Percentiles rank a stretch among this genome's conserved stretches.
Conservation (phyloP, 192 early-diverging fungal species). For the Rhizoclosmatium globosum region DNA sequence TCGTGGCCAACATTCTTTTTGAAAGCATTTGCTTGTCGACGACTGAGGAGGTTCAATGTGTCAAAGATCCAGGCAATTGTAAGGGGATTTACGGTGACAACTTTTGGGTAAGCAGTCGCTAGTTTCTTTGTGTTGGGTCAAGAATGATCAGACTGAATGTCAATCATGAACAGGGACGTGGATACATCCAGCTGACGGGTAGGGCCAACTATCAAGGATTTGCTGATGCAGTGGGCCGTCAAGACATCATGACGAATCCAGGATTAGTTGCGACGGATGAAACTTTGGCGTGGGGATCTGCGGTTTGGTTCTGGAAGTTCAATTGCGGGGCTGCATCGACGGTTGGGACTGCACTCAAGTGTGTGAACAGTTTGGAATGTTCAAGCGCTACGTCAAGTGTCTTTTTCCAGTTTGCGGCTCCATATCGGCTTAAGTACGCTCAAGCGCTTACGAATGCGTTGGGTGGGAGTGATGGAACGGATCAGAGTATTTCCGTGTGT, state of each 20-base stretch:
- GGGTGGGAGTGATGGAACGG: background rate
- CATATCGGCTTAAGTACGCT: background rate
- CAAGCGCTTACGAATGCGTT: background rate
- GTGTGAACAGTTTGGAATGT: conserved; percentile 3
- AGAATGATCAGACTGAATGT: too few species aligned
- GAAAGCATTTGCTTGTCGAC: conserved; percentile 2
- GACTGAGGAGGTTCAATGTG: background rate
- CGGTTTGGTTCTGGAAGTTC: conserved; percentile 25
- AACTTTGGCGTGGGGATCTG: conserved; percentile 12
- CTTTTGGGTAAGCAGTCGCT: background rate
- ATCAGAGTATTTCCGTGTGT: background rate
- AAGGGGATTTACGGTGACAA: background rate
- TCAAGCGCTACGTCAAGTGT: background rate
- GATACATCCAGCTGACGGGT: conserved; percentile 19
- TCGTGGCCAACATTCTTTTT: conserved; percentile 15
- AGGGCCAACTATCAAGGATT: background rate
- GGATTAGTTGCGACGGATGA: conserved; percentile 17
- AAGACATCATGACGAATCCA: conserved; percentile 11
- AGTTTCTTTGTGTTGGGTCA: too few species aligned
- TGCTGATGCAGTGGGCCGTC: conserved; percentile 9
- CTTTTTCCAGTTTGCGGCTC: conserved; percentile 7
- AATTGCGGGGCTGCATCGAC: background rate
- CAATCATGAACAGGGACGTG: background rate
- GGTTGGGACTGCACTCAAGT: background rate
- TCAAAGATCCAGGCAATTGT: background rate